Conservation (phyloP, 2,329 filamentous ascomycete genomes). For the Aspergillus brasiliensis region DNA sequence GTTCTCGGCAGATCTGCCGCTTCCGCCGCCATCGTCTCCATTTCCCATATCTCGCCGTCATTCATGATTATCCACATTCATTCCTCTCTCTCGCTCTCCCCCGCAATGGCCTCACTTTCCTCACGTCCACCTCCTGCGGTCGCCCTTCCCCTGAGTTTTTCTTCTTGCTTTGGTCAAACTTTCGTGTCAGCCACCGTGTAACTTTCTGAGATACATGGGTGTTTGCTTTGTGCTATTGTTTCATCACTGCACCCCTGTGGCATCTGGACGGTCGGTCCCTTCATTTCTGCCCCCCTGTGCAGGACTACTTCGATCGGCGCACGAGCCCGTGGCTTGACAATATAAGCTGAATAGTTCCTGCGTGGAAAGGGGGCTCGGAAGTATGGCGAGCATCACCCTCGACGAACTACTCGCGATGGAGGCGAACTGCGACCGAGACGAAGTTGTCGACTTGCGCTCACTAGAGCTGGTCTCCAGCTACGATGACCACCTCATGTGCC, state of each 20-base stretch:
- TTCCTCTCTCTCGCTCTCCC: constrained; percentile 3
- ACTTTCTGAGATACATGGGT: constrained; percentile 24
- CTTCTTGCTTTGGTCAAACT: background rate
- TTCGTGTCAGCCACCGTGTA: constrained; percentile 18
- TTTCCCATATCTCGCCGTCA: constrained; percentile 11
- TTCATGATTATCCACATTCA: constrained; percentile 1
- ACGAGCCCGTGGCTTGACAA: background rate
- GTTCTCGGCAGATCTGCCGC: constrained; percentile 18
- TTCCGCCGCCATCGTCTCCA: constrained; percentile 7
- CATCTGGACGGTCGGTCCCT: constrained; percentile 19
- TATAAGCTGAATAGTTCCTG: constrained; percentile 1
- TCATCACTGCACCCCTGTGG: constrained; percentile 21
- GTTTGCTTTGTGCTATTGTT: constrained; percentile 23
- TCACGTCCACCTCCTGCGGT: constrained; percentile 14
- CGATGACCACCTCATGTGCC: constrained; percentile 64
- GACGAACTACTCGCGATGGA: constrained; percentile 36
- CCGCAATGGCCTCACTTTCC: constrained; percentile 20
- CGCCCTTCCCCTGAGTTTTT: background rate
- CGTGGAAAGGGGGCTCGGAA: background rate
- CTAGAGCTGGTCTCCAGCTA: constrained; percentile 60
- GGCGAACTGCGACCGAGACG: constrained; percentile 29
- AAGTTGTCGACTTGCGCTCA: constrained; percentile 55
- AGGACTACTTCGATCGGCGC: background rate
- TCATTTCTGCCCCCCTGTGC: constrained; percentile 7
- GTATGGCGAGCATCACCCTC: constrained; percentile 32